Evolutionary conservation across 768 basidiomycete species (phyloP).

Genomic region (Amanita polypyramis): DNA sequence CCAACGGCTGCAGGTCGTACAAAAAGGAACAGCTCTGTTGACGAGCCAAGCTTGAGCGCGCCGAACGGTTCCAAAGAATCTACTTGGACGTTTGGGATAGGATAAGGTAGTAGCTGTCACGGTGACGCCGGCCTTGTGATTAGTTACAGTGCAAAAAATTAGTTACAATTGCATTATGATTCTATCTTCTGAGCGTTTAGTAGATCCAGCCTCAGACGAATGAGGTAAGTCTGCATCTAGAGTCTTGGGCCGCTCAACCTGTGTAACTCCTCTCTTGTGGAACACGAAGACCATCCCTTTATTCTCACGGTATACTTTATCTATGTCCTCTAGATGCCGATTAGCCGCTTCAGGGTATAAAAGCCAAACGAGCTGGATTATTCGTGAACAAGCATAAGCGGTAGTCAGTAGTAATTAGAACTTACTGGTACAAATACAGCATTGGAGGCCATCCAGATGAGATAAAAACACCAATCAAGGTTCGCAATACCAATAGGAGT

Average conservation of each 20-base stretch:
- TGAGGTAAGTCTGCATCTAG: conserved; percentile 18
- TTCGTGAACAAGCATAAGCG: not conserved
- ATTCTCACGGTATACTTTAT: conserved; percentile 35
- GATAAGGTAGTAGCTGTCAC: no score
- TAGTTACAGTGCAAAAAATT: no score
- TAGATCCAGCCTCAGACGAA: no score
- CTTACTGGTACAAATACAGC: conserved; percentile 37
- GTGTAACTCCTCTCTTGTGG: conserved; percentile 30
- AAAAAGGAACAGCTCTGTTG: no score
- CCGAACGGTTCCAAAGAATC: no score
- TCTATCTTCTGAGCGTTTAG: no score
- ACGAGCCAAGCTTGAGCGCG: no score
- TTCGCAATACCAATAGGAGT: conserved; percentile 35
- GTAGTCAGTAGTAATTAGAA: not conserved
- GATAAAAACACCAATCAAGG: conserved; percentile 38
- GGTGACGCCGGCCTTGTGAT: no score
- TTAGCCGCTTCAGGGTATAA: conserved; percentile 42
- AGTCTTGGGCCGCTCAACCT: conserved; percentile 31
- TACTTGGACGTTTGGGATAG: no score
- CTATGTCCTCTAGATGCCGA: conserved; percentile 39
- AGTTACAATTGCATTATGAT: conserved; percentile 14
- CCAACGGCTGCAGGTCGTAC: no score
- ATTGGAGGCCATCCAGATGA: conserved; percentile 41
- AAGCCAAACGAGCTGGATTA: conserved; percentile 28
- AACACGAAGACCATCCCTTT: conserved; percentile 30